Evolutionary conservation across 345 rosid genomes (phyloP).

Genomic region (Adansonia digitata): DNA sequence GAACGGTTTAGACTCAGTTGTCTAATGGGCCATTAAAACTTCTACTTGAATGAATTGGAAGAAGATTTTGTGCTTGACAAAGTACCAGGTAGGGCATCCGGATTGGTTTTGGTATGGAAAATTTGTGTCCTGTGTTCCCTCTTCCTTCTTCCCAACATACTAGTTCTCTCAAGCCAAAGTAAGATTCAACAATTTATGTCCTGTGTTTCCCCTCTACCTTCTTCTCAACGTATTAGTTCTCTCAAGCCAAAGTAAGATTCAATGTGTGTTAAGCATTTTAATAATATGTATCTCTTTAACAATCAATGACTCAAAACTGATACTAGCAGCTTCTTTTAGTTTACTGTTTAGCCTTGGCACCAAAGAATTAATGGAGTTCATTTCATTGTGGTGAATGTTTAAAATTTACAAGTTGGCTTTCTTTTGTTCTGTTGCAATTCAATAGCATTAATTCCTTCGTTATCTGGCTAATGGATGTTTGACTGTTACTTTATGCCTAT

Average conservation of each 20-base stretch:
- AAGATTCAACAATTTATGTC: background rate
- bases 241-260: background rate
- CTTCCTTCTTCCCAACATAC: background rate
- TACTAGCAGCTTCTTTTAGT: background rate
- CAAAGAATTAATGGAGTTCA: background rate
- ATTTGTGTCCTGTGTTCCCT: background rate
- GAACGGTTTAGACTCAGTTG: slow-evolving; percentile 4
- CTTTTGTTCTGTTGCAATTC: background rate
- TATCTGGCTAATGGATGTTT: background rate
- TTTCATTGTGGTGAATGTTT: background rate
- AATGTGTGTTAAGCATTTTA: background rate
- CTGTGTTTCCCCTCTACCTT: background rate
- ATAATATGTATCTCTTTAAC: background rate
- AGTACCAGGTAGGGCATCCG: background rate
- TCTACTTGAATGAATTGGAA: background rate
- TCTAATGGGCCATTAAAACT: background rate
- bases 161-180: background rate
- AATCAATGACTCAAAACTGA: background rate
- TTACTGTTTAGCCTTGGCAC: background rate
- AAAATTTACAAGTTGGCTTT: background rate
- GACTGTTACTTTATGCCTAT: background rate
- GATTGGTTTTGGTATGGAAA: background rate
- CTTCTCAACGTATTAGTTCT: background rate
- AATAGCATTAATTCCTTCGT: background rate
- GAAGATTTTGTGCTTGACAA: background rate